These are phyloP conservation scores for Pleurozium schreberi DNA, from an alignment of 225 moss, liverwort and hornwort genomes.

Conservation along the genomic window DNA sequence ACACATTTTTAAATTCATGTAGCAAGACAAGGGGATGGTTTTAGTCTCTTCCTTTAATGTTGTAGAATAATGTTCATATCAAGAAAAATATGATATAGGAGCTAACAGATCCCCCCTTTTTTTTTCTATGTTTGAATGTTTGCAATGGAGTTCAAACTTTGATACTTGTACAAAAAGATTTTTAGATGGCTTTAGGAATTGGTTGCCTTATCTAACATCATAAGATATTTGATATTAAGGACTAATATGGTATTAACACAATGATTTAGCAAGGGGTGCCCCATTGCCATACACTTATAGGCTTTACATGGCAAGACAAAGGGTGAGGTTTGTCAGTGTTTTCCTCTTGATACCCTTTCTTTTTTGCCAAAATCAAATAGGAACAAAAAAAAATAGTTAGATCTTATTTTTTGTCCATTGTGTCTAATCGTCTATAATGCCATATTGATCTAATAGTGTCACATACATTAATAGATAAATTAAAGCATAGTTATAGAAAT, in stretches of 20 bases:
- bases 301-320: neutral
- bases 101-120: neutral
- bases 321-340: neutral
- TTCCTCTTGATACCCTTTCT: neutral
- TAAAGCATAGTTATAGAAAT: too few relatives aligned
- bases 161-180: neutral
- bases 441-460: neutral
- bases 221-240: neutral
- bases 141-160: neutral
- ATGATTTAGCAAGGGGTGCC: neutral
- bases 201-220: neutral
- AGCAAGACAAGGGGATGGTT: neutral
- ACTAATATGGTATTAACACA: too few relatives aligned
- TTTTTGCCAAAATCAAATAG: neutral
- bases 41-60: neutral
- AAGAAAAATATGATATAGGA: neutral
- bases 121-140: neutral
- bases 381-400: neutral
- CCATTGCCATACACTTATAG: neutral
- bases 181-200: neutral
- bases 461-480: neutral
- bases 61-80: neutral
- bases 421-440: neutral
- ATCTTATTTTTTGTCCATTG: neutral
- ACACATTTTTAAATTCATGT: neutral